Percentiles rank a stretch among this genome's conserved stretches.
phyloP scores from a whole-genome alignment of 202 grass and related monocot genomes.

The Panicum virgatum region DNA sequence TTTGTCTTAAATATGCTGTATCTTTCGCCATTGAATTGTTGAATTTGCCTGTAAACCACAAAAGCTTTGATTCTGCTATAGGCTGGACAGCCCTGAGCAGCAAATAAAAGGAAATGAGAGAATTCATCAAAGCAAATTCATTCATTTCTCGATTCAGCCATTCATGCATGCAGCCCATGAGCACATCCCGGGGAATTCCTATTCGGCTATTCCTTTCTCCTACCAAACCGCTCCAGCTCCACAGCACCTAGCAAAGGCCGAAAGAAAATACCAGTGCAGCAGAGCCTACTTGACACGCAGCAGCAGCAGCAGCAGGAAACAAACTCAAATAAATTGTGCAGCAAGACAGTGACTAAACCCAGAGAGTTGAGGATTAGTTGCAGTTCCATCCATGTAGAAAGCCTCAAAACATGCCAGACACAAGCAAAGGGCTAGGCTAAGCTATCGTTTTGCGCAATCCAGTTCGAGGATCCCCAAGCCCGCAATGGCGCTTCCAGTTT shows the following conservation, averaged over 20 bases:
- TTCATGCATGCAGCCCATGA: neutral
- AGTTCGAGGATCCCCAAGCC: neutral
- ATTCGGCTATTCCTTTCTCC: neutral
- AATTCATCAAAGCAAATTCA: neutral
- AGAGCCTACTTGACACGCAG: too few relatives aligned
- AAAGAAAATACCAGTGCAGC: neutral
- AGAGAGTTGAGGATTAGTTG: neutral
- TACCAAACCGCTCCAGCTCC: neutral
- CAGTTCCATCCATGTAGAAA: constrained; percentile 10
- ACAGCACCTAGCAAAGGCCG: neutral
- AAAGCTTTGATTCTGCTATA: too few relatives aligned
- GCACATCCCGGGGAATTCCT: neutral
- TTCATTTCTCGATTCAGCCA: neutral
- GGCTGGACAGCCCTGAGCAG: neutral
- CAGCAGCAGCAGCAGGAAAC: neutral
- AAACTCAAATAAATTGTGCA: neutral
- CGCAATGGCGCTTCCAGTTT: neutral
- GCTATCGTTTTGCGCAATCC: neutral
- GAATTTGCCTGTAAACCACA: neutral
- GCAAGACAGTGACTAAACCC: neutral
- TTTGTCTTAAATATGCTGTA: neutral
- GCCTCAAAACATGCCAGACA: constrained; percentile 10
- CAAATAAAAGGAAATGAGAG: neutral
- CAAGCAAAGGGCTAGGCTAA: constrained; percentile 13
- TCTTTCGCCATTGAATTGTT: neutral